Percentiles rank a stretch among this genome's conserved stretches.
Evolutionary conservation across 164 flowering plant species (phyloP).

Genomic region (Akebia trifoliata): DNA sequence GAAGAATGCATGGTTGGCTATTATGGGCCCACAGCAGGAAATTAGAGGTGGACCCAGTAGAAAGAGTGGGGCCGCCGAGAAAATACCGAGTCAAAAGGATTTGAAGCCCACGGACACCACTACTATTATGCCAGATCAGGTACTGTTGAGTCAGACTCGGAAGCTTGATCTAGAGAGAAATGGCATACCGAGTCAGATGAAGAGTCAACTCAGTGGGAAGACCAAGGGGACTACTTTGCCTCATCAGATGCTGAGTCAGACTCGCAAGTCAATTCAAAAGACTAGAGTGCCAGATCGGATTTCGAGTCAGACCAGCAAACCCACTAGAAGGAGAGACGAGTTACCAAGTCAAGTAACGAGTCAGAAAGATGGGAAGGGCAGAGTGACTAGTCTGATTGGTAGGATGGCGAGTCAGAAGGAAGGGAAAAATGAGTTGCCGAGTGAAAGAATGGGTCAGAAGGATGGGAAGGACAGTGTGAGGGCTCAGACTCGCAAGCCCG

Average conservation of each 20-base stretch:
- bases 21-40: not conserved
- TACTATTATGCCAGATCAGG: not conserved
- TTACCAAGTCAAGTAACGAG: slow-evolving; percentile 3
- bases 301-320: not conserved
- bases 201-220: not conserved
- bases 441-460: not conserved
- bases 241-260: not conserved
- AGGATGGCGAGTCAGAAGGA: too few relatives aligned
- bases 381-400: not conserved
- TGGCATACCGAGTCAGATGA: not conserved
- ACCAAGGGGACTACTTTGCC: not conserved
- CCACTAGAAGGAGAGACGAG: too few relatives aligned
- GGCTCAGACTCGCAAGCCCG: not conserved
- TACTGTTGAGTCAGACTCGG: slow-evolving; percentile 4
- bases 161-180: not conserved
- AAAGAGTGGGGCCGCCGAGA: not conserved
- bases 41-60: not conserved
- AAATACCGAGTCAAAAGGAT: not conserved
- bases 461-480: not conserved
- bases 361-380: not conserved
- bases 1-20: not conserved
- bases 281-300: too few relatives aligned
- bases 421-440: too few relatives aligned
- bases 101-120: not conserved
- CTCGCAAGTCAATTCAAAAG: not conserved